Evolutionary conservation across 352 stramenopile genomes (phyloP).

Genomic region (Elongisporangium anandrum): DNA sequence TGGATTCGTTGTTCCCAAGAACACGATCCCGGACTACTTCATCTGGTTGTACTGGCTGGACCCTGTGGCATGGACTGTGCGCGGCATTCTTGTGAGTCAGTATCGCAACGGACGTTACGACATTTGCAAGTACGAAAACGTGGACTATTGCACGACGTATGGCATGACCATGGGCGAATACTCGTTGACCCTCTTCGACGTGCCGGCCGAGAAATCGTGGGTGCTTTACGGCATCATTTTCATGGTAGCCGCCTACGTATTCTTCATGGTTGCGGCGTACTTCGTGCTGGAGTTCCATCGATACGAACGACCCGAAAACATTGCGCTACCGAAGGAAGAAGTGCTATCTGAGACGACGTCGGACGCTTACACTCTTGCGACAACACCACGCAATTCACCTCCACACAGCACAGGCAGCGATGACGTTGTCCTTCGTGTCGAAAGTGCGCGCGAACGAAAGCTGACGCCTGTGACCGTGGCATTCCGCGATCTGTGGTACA

Average conservation of each 20-base stretch:
- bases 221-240: slow-evolving; percentile 37
- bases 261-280: slow-evolving; percentile 50
- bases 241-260: slow-evolving; percentile 36
- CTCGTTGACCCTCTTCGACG: slow-evolving; percentile 39
- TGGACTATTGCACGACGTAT: slow-evolving; percentile 39
- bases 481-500: slow-evolving; percentile 63
- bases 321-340: slow-evolving; percentile 22
- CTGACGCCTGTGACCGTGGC: slow-evolving; percentile 42
- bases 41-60: slow-evolving; percentile 79
- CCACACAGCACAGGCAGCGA: slow-evolving; percentile 1
- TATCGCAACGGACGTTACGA: slow-evolving; percentile 34
- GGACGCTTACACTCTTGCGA: slow-evolving; percentile 18
- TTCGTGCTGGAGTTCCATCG: slow-evolving; percentile 55
- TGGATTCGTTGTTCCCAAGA: slow-evolving; percentile 52
- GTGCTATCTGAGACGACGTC: slow-evolving; percentile 4
- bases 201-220: slow-evolving; percentile 38
- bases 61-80: slow-evolving; percentile 52
- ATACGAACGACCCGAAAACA: slow-evolving; percentile 52
- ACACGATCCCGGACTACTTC: slow-evolving; percentile 46
- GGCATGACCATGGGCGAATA: slow-evolving; percentile 46
- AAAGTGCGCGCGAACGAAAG: slow-evolving; percentile 12
- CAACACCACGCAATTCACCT: slow-evolving; percentile 10
- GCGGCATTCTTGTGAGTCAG: slow-evolving; percentile 37
- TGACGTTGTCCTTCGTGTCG: slow-evolving; percentile 25
- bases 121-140: slow-evolving; percentile 27